These are phyloP conservation scores for Sporothrix dimorphospora DNA, from an alignment of 2,329 filamentous ascomycete species.

Conservation along the genomic window DNA sequence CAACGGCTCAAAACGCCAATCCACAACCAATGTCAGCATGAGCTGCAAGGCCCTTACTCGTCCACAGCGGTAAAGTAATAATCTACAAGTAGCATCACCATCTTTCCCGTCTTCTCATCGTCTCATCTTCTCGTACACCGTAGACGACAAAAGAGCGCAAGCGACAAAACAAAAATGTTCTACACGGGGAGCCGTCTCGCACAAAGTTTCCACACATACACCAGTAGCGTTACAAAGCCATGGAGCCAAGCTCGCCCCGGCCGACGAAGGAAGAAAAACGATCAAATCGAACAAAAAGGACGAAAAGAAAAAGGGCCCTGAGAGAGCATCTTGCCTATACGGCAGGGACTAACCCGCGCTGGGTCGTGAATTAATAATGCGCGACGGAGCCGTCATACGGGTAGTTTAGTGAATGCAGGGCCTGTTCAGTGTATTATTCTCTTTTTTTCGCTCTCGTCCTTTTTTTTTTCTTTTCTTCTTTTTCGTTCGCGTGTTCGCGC, in stretches of 20 bases:
- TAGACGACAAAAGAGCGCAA: background rate
- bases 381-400: background rate
- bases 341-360: slow-evolving; percentile 7
- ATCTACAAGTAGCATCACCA: background rate
- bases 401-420: background rate
- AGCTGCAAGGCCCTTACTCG: slow-evolving; percentile 13
- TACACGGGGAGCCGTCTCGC: background rate
- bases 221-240: background rate
- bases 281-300: background rate
- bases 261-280: background rate
- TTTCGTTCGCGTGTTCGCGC: background rate
- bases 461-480: background rate
- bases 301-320: background rate
- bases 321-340: slow-evolving; percentile 20
- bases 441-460: background rate
- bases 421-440: background rate
- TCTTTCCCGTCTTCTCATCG: background rate
- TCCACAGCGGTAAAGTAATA: background rate
- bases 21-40: background rate
- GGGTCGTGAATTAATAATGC: slow-evolving; percentile 18
- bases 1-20: background rate
- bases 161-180: background rate
- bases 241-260: background rate
- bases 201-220: background rate
- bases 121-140: background rate